Percentiles rank a stretch among this genome's conserved stretches.
phyloP scores from a whole-genome alignment of 176 grass and related monocot genomes.

The Miscanthus lutarioriparius region DNA sequence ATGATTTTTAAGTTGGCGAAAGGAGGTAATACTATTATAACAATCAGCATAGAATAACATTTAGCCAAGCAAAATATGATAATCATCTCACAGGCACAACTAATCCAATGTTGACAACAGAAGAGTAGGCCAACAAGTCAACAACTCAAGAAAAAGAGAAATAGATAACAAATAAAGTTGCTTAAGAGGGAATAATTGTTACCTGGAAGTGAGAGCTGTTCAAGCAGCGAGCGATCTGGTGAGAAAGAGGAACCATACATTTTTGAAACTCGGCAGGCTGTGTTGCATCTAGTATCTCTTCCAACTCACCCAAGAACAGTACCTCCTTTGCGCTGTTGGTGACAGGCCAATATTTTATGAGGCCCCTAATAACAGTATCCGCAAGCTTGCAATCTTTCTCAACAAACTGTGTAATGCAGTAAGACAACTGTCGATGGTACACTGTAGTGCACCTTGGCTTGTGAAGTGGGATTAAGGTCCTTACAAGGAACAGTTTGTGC shows the following conservation, averaged over 20 bases:
- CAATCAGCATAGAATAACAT: neutral
- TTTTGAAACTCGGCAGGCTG: conserved; percentile 43
- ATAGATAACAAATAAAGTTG: neutral
- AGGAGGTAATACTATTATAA: neutral
- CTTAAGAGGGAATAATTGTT: neutral
- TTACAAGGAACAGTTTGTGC: conserved; percentile 58
- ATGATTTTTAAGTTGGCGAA: neutral
- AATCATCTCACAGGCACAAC: neutral
- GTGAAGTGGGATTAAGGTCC: conserved; percentile 58
- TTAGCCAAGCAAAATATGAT: neutral
- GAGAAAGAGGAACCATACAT: conserved; percentile 57
- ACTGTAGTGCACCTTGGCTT: conserved; percentile 37
- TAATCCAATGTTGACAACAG: neutral
- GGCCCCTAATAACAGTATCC: conserved; percentile 49
- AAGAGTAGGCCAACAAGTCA: neutral
- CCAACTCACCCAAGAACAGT: conserved; percentile 48
- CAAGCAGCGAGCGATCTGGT: conserved; percentile 46
- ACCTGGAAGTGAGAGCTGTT: conserved; percentile 61
- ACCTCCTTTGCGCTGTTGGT: conserved; percentile 54
- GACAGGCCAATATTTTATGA: conserved; percentile 64
- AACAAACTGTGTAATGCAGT: conserved; percentile 56
- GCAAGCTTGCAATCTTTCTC: conserved; percentile 68
- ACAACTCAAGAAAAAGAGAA: neutral
- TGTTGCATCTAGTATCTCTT: conserved; percentile 39
- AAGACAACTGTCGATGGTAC: conserved; percentile 53